Percentiles rank a stretch among this genome's conserved stretches.
phyloP scores from a whole-genome alignment of 2,329 filamentous ascomycete genomes.

The Ampelomyces quisqualis region DNA sequence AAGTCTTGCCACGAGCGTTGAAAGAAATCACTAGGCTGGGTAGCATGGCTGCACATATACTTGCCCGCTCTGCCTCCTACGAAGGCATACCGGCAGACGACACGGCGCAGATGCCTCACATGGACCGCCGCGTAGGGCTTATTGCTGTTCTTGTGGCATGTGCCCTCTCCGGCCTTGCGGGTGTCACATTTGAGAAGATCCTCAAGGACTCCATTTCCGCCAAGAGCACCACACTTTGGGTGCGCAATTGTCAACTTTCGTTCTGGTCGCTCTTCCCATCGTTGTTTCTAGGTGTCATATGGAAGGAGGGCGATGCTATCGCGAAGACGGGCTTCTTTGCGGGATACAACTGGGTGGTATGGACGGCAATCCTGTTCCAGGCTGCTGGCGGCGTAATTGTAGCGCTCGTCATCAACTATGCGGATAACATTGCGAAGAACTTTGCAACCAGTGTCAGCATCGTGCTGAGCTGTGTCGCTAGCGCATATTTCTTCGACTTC shows the following conservation, averaged over 20 bases:
- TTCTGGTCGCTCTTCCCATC: slow-evolving; percentile 93
- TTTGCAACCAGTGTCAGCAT: slow-evolving; percentile 93
- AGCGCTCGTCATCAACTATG: slow-evolving; percentile 76
- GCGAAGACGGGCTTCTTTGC: slow-evolving; percentile 86
- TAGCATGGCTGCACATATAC: slow-evolving; percentile 50
- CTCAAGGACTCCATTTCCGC: slow-evolving; percentile 74
- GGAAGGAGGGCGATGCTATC: slow-evolving; percentile 83
- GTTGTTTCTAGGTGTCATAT: slow-evolving; percentile 79
- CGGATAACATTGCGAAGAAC: slow-evolving; percentile 90
- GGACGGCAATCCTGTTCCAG: slow-evolving; percentile 80
- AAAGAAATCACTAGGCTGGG: slow-evolving; percentile 71
- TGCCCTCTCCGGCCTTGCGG: slow-evolving; percentile 77
- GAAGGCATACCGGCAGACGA: slow-evolving; percentile 75
- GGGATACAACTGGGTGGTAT: slow-evolving; percentile 91
- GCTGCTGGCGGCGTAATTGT: slow-evolving; percentile 82
- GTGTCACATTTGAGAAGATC: slow-evolving; percentile 88
- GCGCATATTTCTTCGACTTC: slow-evolving; percentile 82
- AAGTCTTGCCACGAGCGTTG: slow-evolving; percentile 72
- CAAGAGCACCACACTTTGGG: slow-evolving; percentile 79
- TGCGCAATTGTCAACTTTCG: slow-evolving; percentile 89
- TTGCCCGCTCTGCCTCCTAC: slow-evolving; percentile 75
- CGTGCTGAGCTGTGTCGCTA: slow-evolving; percentile 80
- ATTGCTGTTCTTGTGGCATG: slow-evolving; percentile 76
- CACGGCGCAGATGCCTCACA: slow-evolving; percentile 53
- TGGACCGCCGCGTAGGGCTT: slow-evolving; percentile 80